A percentile compares a stretch with the other conserved stretches of the same genome.
Evolutionary conservation across 176 grass and related monocot species (phyloP).

Genomic region (Zoysia japonica): DNA sequence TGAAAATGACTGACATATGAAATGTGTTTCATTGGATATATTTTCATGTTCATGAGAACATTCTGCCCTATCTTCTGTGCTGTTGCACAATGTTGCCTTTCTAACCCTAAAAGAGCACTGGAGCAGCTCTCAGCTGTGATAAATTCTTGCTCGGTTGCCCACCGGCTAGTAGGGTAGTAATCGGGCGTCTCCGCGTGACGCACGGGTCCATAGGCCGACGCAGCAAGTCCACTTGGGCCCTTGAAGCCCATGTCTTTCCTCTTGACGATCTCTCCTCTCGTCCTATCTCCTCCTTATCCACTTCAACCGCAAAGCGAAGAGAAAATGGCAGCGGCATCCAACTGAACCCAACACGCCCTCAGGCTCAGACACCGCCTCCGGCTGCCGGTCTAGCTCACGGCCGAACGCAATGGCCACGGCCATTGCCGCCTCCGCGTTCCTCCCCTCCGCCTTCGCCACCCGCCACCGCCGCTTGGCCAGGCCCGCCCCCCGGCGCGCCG

Average conservation of each 20-base stretch:
- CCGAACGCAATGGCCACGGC: slow-evolving; percentile 52
- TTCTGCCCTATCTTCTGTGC: background rate
- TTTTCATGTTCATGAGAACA: background rate
- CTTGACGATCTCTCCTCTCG: background rate
- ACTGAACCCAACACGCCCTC: slow-evolving; percentile 22
- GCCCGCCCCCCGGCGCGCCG: slow-evolving; percentile 24
- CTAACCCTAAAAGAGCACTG: background rate
- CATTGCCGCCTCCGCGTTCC: slow-evolving; percentile 53
- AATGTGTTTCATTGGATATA: background rate
- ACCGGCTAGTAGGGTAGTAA: too few relatives aligned
- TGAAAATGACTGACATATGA: background rate
- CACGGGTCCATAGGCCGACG: background rate
- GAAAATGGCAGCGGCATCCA: slow-evolving; percentile 41
- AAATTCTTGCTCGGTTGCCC: background rate
- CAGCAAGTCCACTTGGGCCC: background rate
- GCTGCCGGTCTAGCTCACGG: background rate
- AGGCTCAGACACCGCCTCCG: background rate
- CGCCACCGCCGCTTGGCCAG: slow-evolving; percentile 31
- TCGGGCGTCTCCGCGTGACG: too few relatives aligned
- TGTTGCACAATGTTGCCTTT: background rate
- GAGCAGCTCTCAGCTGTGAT: background rate
- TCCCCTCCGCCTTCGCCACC: slow-evolving; percentile 38
- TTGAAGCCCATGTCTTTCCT: slow-evolving; percentile 17
- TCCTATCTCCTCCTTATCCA: slow-evolving; percentile 44
- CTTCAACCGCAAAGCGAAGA: slow-evolving; percentile 16